Percentiles rank a stretch among this genome's conserved stretches.
Evolutionary conservation across 768 basidiomycete species (phyloP).

Genomic region (Pleurotus tuber-regium): DNA sequence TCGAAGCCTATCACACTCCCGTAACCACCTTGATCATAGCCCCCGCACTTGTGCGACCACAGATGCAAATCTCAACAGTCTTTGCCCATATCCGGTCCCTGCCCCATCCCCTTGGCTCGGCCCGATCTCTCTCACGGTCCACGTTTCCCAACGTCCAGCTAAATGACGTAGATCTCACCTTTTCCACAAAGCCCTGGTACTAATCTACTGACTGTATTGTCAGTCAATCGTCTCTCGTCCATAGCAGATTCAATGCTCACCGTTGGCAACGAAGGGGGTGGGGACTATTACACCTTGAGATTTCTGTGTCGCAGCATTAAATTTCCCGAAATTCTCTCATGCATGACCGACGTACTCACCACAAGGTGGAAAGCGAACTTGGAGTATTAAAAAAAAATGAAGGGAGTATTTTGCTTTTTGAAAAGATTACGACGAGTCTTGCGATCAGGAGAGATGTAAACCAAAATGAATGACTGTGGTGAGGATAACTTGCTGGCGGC

Average conservation of each 20-base stretch:
- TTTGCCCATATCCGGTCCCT: not conserved
- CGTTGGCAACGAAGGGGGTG: not conserved
- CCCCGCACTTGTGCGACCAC: constrained; percentile 3
- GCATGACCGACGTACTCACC: not conserved
- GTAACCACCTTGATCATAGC: constrained; percentile 3
- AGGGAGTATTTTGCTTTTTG: constrained; percentile 4
- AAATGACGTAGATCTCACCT: no score
- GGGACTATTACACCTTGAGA: no score
- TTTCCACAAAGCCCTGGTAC: no score
- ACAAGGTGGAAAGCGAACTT: not conserved
- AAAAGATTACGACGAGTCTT: constrained; percentile 3
- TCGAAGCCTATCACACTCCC: not conserved
- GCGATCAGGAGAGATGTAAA: not conserved
- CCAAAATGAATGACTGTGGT: constrained; percentile 24
- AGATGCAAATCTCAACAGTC: constrained; percentile 2
- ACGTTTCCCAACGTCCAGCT: constrained; percentile 3
- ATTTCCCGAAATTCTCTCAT: not conserved
- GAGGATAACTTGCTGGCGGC: constrained; percentile 12
- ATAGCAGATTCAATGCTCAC: not conserved
- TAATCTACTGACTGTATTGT: no score
- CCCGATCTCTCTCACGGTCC: constrained; percentile 10
- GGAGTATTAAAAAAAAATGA: constrained; percentile 4
- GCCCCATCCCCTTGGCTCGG: constrained; percentile 1
- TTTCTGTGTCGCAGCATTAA: no score
- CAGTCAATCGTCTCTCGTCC: no score